Evolutionary conservation across 768 basidiomycete genomes (phyloP), one percentile per base, ranked within the genome.

Genomic region (Phanerodontia chrysosporium): DNA sequence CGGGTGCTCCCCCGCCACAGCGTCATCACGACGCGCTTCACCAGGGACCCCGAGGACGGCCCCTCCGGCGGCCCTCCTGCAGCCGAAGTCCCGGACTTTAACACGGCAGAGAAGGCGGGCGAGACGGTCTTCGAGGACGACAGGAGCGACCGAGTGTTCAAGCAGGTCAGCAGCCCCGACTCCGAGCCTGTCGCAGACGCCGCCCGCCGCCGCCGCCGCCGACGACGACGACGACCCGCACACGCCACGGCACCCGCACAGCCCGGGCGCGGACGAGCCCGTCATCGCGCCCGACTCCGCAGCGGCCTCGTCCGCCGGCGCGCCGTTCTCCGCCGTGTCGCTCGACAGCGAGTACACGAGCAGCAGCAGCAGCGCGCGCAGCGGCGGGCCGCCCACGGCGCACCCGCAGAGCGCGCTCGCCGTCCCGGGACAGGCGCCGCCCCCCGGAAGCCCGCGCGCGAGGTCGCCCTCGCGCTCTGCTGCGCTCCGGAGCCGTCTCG

Each of bases 1-100:
- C 69, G 71, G 13, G 66, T 73, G 32, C 69, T 74, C 0, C 72
- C 72, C 16, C 57, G 55, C 44, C 62, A 67, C 59, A 67, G 67
- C 51, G 63, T 73, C 25, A 45, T 73, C 49, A 69, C 71, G 3
- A 62, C 55, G 24, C 39, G 56, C 9, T 60, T 60, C 56, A 45
- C 27, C 8, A 30, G 46, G 22, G 22, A 32, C 46, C 27, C 48
- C 22, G 32, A 49, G n/a, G 56, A 45, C 28, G 14, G 21, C 22
- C 14, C 22, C 30, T 57, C 55, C 39, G 36, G 21, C 32, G 28
- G 13, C n/a, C 30, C 25, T 18, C n/a, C 18, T 36, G 44, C 29
- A 1, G 53, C 24, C 24, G 56, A 29, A n/a, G 42, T 52, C 29
- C 56, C 52, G 35, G 58, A 46, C 28, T 61, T 54, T 22, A 54